These are phyloP conservation scores for Lagerstroemia speciosa DNA, from an alignment of 345 rosid genomes.

Conservation along the genomic window DNA sequence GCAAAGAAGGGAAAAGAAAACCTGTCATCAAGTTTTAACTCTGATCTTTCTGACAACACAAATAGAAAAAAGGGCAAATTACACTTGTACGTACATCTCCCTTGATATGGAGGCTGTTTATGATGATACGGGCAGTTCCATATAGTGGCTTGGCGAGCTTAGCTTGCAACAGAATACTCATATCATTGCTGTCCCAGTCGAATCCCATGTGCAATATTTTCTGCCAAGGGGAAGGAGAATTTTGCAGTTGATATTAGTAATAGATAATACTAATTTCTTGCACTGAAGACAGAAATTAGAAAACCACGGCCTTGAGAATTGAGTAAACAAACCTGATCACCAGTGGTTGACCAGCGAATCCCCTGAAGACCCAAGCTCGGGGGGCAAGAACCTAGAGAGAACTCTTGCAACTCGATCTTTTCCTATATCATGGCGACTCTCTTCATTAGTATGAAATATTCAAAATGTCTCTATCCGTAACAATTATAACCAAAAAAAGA, in stretches of 20 bases:
- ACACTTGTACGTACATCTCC: conserved; percentile 63
- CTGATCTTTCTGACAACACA: not conserved
- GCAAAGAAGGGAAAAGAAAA: conserved; percentile 15
- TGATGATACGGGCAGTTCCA: conserved; percentile 80
- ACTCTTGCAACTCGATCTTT: conserved; percentile 66
- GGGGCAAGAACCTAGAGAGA: conserved; percentile 72
- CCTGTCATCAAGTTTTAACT: not conserved
- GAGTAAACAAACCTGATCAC: conserved; percentile 65
- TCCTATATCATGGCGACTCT: conserved; percentile 38
- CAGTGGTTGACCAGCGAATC: conserved; percentile 64
- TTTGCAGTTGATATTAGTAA: conserved; percentile 4
- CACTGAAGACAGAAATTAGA: not conserved
- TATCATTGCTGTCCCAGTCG: conserved; percentile 76
- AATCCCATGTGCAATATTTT: conserved; percentile 65
- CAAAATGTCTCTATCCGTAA: not conserved
- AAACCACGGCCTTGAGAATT: not conserved
- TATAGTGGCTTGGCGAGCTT: conserved; percentile 78
- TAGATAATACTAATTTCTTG: not conserved
- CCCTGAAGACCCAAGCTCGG: conserved; percentile 81
- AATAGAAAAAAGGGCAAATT: not conserved
- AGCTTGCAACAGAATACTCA: conserved; percentile 77
- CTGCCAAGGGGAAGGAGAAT: conserved; percentile 31
- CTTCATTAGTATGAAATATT: conserved; percentile 11
- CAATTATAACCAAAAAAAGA: conserved; percentile 1
- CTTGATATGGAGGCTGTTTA: conserved; percentile 86